Base-by-base conservation (phyloP, 2,329 filamentous ascomycete genomes). In the Nothophoma quercina region DNA sequence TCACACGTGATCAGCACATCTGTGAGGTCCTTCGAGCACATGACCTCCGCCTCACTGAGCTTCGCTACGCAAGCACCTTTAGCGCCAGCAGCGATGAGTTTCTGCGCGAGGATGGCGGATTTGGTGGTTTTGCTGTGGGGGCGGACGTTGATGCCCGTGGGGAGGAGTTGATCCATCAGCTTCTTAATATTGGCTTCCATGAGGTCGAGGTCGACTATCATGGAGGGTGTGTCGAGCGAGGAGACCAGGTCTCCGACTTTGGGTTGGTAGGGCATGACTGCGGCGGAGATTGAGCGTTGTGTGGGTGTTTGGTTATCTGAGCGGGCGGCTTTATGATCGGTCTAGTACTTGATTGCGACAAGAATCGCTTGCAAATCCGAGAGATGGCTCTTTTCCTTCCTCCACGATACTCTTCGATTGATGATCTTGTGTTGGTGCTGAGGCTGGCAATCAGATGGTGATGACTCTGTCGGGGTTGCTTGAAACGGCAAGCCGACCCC, bases 41-140 rank as follows among this genome's bases (percentile, higher is more conserved):
- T 67, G 25, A 72, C 63, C 50, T 74, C 71, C 0, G 71, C 71
- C 56, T 74, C 81, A 58, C 75, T 78, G 7, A 83, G 73, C 55
- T 83, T 83, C 5, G 80, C 80, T 1, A 83, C 80, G 49, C 80
- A 83, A 32, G 78, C 78, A 18, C 81, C 80, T 60, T 74, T 81
- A 43, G 79, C 79, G 19, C 80, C 81, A 0, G 79, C 79, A 1
- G 68, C 68, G 32, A 68, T 73, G 41, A 83, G 74, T 38, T 73
- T 78, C 10, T 64, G 57, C 4, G 80, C 81, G 0, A 83, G 69
- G 15, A 74, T 64, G 18, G 75, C 76, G 32, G 77, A 79, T 61
- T 83, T 83, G 42, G 79, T 82, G 4, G 81, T 83, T 59, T 83
- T 83, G n/a, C 81, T 73, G 47, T 83, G 81, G 0, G 81, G 81